phyloP scores from a whole-genome alignment of 257 asterid genomes.

The Plantago major region DNA sequence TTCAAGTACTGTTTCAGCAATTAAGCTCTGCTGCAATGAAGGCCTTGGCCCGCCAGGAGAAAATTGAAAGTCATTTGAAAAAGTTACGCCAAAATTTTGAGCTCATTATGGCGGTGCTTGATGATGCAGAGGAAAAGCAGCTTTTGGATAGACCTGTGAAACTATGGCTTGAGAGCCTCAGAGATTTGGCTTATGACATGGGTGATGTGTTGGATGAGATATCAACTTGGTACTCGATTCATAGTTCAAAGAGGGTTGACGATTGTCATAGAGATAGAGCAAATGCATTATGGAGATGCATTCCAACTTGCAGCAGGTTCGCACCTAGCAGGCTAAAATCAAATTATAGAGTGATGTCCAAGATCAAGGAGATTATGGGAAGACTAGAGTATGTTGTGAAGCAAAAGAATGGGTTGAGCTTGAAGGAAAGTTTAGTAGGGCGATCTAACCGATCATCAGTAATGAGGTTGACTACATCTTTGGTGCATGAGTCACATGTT shows the following conservation, averaged over 20 bases:
- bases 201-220: constrained; percentile 68
- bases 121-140: constrained; percentile 68
- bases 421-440: constrained; percentile 29
- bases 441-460: constrained; percentile 17
- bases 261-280: constrained; percentile 21
- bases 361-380: constrained; percentile 35
- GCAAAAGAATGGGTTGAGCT: constrained; percentile 32
- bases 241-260: constrained; percentile 22
- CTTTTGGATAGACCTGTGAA: constrained; percentile 30
- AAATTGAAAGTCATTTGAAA: constrained; percentile 37
- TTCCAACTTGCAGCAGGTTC: constrained; percentile 38
- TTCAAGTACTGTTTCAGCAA: constrained; percentile 46
- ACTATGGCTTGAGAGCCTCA: constrained; percentile 50
- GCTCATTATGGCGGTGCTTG: constrained; percentile 40
- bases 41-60: constrained; percentile 51
- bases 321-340: constrained; percentile 36
- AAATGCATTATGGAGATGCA: constrained; percentile 32
- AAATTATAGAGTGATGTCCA: constrained; percentile 39
- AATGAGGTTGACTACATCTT: constrained; percentile 39
- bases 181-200: constrained; percentile 60
- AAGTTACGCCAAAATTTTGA: constrained; percentile 25
- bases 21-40: constrained; percentile 30
- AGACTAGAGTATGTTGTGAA: constrained; percentile 30
- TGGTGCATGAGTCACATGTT: constrained; percentile 49
- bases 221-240: constrained; percentile 37